Evolutionary conservation across 78 protist genomes (phyloP).

Genomic region (Dictyostelium purpureum): DNA sequence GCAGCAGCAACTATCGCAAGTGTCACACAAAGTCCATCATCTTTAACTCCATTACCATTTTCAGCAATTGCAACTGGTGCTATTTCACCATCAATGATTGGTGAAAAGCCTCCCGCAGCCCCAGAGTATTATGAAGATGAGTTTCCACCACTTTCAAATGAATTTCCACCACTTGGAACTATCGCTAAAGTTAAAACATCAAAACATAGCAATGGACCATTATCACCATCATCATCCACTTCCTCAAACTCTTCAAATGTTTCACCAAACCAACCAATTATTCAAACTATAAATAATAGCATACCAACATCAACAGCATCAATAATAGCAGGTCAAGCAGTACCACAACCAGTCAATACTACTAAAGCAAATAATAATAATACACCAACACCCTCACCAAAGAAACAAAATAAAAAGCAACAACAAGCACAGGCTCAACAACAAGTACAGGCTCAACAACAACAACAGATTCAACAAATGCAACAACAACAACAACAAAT

Average conservation of each 20-base stretch:
- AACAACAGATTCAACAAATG: background rate
- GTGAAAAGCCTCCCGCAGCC: background rate
- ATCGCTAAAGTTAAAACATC: background rate
- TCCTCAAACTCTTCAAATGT: background rate
- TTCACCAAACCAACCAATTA: background rate
- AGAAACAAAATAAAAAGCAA: background rate
- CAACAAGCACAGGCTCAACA: background rate
- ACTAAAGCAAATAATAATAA: background rate
- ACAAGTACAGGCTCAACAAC: background rate
- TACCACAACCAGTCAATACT: background rate
- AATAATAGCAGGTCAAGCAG: background rate
- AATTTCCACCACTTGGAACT: background rate
- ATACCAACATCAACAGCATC: background rate
- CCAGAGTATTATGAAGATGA: slow-evolving; percentile 63
- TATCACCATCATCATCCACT: background rate
- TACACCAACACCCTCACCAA: background rate
- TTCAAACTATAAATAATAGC: background rate
- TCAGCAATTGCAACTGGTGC: background rate
- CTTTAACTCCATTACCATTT: slow-evolving; percentile 14
- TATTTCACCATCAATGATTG: background rate
- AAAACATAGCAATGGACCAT: background rate
- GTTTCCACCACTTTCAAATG: slow-evolving; percentile 19
- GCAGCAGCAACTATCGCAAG: background rate
- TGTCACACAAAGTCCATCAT: background rate
- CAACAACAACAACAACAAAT: background rate